A percentile compares a stretch with the other conserved stretches of the same genome.
These are phyloP conservation scores for Aspergillaceae sp. DNA, from an alignment of 2,329 filamentous ascomycete species.

Conservation along the genomic window DNA sequence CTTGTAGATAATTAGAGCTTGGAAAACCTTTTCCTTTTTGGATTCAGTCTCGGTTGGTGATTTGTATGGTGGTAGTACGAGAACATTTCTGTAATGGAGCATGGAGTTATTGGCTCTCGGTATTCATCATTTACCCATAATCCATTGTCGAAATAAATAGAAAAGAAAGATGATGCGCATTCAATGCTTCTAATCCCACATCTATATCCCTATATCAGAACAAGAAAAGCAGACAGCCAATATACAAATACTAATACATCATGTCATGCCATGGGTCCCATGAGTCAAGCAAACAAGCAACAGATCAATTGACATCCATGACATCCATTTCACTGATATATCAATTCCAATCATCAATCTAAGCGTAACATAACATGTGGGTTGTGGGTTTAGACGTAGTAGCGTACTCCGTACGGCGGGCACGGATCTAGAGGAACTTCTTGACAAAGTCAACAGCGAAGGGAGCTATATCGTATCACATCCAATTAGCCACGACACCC, in stretches of 20 bases:
- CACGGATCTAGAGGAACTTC: conserved; percentile 36
- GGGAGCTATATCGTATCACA: conserved; percentile 28
- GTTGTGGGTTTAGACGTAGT: no score
- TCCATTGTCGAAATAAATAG: no score
- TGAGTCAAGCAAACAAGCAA: neutral
- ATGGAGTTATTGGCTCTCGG: conserved; percentile 1
- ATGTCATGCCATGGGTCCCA: conserved; percentile 9
- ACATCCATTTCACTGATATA: neutral
- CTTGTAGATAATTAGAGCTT: conserved; percentile 7
- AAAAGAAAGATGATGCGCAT: neutral
- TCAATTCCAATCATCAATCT: no score
- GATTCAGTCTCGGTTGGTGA: conserved; percentile 1
- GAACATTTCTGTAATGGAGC: neutral
- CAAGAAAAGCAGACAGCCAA: conserved; percentile 11
- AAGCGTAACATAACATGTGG: no score
- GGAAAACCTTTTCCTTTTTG: neutral
- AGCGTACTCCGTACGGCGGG: neutral
- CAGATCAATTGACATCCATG: neutral
- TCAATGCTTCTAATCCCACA: no score
- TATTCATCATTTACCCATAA: conserved; percentile 7
- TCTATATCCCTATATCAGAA: no score
- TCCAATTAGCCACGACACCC: neutral
- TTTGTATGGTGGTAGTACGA: conserved; percentile 6
- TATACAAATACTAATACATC: conserved; percentile 30
- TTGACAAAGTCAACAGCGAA: conserved; percentile 43